Evolutionary conservation across 768 basidiomycete species (phyloP), one percentile per base, ranked within the genome.

Genomic region (Tremella mesenterica): DNA sequence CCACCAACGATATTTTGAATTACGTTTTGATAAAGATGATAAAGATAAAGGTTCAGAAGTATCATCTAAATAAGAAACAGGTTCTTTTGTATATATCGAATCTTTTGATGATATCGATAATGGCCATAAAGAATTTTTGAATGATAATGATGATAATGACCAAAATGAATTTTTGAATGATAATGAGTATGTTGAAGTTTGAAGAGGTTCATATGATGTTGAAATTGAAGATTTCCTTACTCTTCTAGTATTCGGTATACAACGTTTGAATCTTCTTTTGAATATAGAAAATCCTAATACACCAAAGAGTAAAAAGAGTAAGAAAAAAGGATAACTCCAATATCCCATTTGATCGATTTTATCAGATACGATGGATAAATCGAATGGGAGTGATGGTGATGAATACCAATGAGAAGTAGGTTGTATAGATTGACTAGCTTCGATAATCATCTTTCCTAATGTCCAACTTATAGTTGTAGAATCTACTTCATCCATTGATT

Each of bases 391-490:
- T 16, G n/a, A 23, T 23, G 38, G 38, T 14, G 23, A 23, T 5
- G 38, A 5, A n/a, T 23, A 41, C 23, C 38, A 23, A 8, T 41
- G 38, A 16, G 38, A 23, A 23, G n/a, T 18, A 14, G 38, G 38
- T 23, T 23, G n/a, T 5, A 73, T 65, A 13, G 63, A 67, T 47
- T 66, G 68, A 27, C 88, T 90, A 25, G 95, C 95, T 74, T 97
- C 93, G 25, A 96, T 79, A 0, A 97, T 93, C 92, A 97, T 97
- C 73, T 96, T 97, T 25, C 95, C 95, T 29, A 97, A 78, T 3
- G 95, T 96, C 95, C 95, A 99, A 64, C 83, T 89, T 65, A 99
- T 89, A 39, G 91, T 89, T 33, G 93, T 88, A 65, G 86, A 88
- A 30, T 83, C 85, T 27, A 99, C 85, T n/a, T 83, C 81, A 70